Percentiles rank a stretch among this genome's conserved stretches.
Conservation (phyloP, 2,329 filamentous ascomycete species). For the Coleophoma cylindrospora region DNA sequence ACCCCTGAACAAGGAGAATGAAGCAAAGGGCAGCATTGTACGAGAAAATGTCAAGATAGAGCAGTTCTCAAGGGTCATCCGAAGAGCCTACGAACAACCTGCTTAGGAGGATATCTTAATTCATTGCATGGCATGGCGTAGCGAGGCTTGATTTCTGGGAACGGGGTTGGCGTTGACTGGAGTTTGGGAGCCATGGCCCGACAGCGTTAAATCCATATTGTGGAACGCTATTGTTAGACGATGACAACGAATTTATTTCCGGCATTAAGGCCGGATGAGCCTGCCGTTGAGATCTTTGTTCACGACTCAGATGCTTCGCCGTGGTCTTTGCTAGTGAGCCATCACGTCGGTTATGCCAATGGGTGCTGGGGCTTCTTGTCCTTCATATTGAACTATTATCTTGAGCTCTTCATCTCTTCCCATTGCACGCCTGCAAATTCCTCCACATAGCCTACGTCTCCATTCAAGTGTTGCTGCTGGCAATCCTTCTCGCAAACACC, state of each 20-base stretch:
- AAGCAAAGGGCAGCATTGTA: slow-evolving; percentile 93
- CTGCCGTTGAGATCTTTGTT: no score
- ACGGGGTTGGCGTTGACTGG: slow-evolving; percentile 19
- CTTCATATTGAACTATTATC: neutral
- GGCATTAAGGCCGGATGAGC: no score
- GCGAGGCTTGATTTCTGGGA: slow-evolving; percentile 6
- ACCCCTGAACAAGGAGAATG: slow-evolving; percentile 92
- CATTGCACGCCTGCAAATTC: slow-evolving; percentile 99
- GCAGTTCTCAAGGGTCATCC: slow-evolving; percentile 75
- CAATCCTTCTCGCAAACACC: slow-evolving; percentile 83
- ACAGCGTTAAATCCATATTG: no score
- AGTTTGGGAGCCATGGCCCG: slow-evolving; percentile 2
- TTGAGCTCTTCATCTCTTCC: slow-evolving; percentile 64
- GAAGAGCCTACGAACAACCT: slow-evolving; percentile 81
- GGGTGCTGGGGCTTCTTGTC: no score
- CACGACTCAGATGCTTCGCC: no score
- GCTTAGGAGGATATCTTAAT: slow-evolving; percentile 37
- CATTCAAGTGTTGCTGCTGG: slow-evolving; percentile 50
- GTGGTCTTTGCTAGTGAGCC: no score
- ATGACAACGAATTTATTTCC: neutral
- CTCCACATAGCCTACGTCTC: slow-evolving; percentile 74
- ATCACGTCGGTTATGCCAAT: no score
- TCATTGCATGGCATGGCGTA: slow-evolving; percentile 15
- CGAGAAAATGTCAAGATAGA: slow-evolving; percentile 92
- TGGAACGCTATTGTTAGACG: neutral